Percentiles rank a stretch among this genome's conserved stretches.
These are phyloP conservation scores for Fusarium odoratissimum DNA, from an alignment of 2,329 filamentous ascomycete genomes.

Conservation along the genomic window DNA sequence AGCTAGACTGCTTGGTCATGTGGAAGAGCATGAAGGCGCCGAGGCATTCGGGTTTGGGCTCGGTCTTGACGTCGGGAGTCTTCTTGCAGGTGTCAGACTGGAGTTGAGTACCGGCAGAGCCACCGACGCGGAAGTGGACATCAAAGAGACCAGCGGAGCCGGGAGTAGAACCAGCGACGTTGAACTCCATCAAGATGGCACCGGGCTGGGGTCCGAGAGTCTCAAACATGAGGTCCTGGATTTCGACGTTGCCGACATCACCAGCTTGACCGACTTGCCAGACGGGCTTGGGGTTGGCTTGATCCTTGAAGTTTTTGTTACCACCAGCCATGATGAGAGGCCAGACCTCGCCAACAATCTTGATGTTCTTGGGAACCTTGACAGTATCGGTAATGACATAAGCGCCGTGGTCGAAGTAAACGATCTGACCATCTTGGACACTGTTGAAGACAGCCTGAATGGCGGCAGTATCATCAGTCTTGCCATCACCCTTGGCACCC, in stretches of 20 bases:
- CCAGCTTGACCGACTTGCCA: slow-evolving; percentile 85
- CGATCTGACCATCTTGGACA: slow-evolving; percentile 70
- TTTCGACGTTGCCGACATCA: slow-evolving; percentile 84
- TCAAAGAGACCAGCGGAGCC: slow-evolving; percentile 90
- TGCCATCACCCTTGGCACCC: slow-evolving; percentile 89
- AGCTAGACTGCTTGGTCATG: slow-evolving; percentile 69
- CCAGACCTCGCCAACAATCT: slow-evolving; percentile 93
- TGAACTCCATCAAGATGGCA: slow-evolving; percentile 93
- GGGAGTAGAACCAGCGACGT: slow-evolving; percentile 74
- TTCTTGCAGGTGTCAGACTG: slow-evolving; percentile 85
- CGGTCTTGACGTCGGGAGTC: slow-evolving; percentile 72
- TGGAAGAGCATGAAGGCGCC: slow-evolving; percentile 79
- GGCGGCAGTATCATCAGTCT: slow-evolving; percentile 85
- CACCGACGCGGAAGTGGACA: slow-evolving; percentile 93
- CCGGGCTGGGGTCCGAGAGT: slow-evolving; percentile 86
- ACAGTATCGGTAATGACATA: slow-evolving; percentile 78
- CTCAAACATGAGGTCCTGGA: slow-evolving; percentile 87
- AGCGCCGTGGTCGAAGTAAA: slow-evolving; percentile 81
- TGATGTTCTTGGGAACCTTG: slow-evolving; percentile 80
- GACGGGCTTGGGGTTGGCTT: slow-evolving; percentile 81
- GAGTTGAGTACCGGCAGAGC: slow-evolving; percentile 83
- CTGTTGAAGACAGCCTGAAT: slow-evolving; percentile 83
- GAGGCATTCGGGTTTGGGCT: slow-evolving; percentile 74
- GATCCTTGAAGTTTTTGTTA: slow-evolving; percentile 74
- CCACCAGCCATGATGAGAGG: slow-evolving; percentile 88